Conservation (phyloP, 1,284 basidiomycete genomes). For the Apiotrichum sp. region DNA sequence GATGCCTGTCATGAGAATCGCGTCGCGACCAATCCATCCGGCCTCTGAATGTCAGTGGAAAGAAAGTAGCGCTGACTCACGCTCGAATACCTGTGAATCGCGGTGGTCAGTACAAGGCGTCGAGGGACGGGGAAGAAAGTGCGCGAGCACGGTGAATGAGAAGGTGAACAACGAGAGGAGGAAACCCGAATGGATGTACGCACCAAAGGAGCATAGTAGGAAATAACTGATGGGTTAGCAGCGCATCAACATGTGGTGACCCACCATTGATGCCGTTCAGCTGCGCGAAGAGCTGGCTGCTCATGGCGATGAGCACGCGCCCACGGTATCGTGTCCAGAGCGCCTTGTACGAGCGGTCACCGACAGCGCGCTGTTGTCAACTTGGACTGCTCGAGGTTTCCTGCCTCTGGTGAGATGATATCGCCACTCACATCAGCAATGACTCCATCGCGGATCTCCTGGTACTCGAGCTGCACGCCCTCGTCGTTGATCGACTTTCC, state of each 20-base stretch:
- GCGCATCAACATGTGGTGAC: constrained; percentile 69
- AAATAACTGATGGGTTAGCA: background rate
- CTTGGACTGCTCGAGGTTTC: no score
- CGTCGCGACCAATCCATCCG: constrained; percentile 95
- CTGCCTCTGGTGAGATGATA: background rate
- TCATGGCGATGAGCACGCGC: constrained; percentile 92
- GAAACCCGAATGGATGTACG: background rate
- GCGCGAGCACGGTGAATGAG: background rate
- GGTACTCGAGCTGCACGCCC: constrained; percentile 74
- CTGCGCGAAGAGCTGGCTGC: constrained; percentile 92
- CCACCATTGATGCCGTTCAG: constrained; percentile 94
- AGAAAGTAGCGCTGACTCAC: constrained; percentile 47
- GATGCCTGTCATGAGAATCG: constrained; percentile 95
- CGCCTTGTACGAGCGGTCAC: constrained; percentile 68
- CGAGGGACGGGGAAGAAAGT: background rate
- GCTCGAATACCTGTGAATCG: constrained; percentile 64
- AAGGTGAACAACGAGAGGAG: background rate
- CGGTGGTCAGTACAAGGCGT: constrained; percentile 48
- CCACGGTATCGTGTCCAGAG: constrained; percentile 88
- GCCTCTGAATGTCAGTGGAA: constrained; percentile 58
- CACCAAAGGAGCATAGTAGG: constrained; percentile 47
- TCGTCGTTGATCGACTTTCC: constrained; percentile 72
- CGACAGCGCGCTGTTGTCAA: constrained; percentile 56
- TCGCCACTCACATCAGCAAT: constrained; percentile 60
- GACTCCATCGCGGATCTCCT: constrained; percentile 87